Base-by-base conservation (phyloP, 2,329 filamentous ascomycete genomes). In the Ophiostoma sp. region DNA sequence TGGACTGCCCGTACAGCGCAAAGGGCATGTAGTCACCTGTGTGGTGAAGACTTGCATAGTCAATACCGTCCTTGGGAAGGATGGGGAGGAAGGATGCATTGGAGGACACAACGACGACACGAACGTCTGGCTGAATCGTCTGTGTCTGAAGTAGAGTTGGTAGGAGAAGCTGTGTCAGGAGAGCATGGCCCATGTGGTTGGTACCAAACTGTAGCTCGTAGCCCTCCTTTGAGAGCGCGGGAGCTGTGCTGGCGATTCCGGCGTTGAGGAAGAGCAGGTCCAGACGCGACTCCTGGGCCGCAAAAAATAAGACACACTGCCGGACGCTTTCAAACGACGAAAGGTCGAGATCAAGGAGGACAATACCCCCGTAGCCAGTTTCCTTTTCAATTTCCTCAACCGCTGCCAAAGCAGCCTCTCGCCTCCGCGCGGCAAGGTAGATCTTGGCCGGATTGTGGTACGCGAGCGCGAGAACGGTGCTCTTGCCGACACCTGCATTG, bases 201-300 rank as follows among this genome's bases (percentile, higher is more conserved):
- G 79, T 81, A 8, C 79, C 81, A 72, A 84, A 83, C 69, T 83
- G 80, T 10, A 79, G 72, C 74, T 85, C 83, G 74, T 83, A 84
- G 35, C 82, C 82, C 11, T 83, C 79, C 8, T 73, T 71, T 1
- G 81, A 82, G 8, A 78, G 72, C 2, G 74, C 76, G 0, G 79
- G 73, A 1, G 80, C 76, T 6, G 72, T 70, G 7, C 76, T 77
- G 77, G 83, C 81, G 36, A 83, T 78, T 1, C 83, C 83, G 0
- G 81, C 82, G 72, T 84, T 84, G 69, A 79, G 77, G 69, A 84
- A 78, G 3, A 84, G 75, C 52, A 83, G 79, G 74, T 84, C 82
- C 4, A 84, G 76, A 3, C 78, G 76, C 35, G 69, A 57, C 0
- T 74, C 74, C 27, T 78, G 73, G 2, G 76, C 70, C 0, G 76